Evolutionary conservation across 108 stramenopile genomes (phyloP).

Genomic region (Cyclostephanos invisitatus): DNA sequence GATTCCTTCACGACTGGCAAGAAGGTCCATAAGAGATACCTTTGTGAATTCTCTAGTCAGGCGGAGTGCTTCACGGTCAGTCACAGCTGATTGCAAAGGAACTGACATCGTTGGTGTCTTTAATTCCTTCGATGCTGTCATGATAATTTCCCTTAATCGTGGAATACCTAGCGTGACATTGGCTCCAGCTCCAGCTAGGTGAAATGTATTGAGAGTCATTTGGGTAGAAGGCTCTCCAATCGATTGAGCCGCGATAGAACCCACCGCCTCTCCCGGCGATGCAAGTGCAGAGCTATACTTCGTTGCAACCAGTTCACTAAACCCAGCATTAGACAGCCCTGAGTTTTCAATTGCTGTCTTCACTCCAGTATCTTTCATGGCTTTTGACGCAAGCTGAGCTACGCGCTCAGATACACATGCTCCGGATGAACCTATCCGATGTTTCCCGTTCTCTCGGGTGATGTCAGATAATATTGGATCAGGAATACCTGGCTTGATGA

Average conservation of each 20-base stretch:
- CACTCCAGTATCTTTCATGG: slow-evolving; percentile 56
- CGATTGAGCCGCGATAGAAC: slow-evolving; percentile 95
- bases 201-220: slow-evolving; percentile 99
- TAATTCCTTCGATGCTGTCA: slow-evolving; percentile 95
- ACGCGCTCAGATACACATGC: slow-evolving; percentile 85
- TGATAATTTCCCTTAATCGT: slow-evolving; percentile 98
- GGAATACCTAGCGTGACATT: slow-evolving; percentile 99
- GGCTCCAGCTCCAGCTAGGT: slow-evolving; percentile 98
- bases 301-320: slow-evolving; percentile 73
- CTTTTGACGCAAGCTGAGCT: slow-evolving; percentile 58
- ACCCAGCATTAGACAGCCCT: slow-evolving; percentile 55
- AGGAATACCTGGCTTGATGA: slow-evolving; percentile 66
- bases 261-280: slow-evolving; percentile 99
- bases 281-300: slow-evolving; percentile 93
- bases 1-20: slow-evolving; percentile 77
- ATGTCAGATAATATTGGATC: slow-evolving; percentile 79
- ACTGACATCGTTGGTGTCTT: slow-evolving; percentile 98
- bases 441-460: slow-evolving; percentile 42
- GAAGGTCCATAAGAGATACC: slow-evolving; percentile 85
- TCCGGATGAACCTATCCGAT: slow-evolving; percentile 79
- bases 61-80: slow-evolving; percentile 60
- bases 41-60: slow-evolving; percentile 80
- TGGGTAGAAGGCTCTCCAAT: slow-evolving; percentile 99
- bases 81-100: slow-evolving; percentile 66
- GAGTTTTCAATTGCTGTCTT: slow-evolving; percentile 59